Evolutionary conservation across 768 basidiomycete genomes (phyloP), one percentile per base, ranked within the genome.

Genomic region (Candolleomyces eurysporus): DNA sequence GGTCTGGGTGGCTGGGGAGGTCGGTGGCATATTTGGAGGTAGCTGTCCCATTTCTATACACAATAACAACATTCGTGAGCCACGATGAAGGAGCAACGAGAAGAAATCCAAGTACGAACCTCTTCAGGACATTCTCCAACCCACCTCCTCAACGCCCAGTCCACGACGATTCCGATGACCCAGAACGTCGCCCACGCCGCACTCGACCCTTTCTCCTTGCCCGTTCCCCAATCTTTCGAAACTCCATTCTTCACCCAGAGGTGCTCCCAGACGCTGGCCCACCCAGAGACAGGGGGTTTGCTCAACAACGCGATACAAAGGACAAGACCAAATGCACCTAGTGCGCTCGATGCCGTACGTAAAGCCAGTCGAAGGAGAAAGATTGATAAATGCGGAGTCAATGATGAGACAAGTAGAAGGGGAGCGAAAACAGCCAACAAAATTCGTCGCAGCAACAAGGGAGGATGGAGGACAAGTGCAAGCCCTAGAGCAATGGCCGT

Each of bases 61-160:
- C n/a, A n/a, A n/a, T n/a, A n/a, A n/a, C n/a, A n/a, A n/a, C n/a
- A 60, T 79, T 81, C 10, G 88, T n/a, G n/a, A n/a, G n/a, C n/a
- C n/a, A n/a, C n/a, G n/a, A n/a, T n/a, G 86, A 22, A 87, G 77
- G 57, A 79, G 79, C 22, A 79, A 68, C 5, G 82, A 73, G 61
- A 87, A 89, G 30, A 82, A 78, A 3, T 85, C 80, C 22, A 91
- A 81, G 62, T 87, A 89, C 19, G 72, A 76, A 64, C 89, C 86
- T 88, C 81, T 65, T 89, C 88, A 14, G 88, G 88, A 72, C 84
- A 85, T 65, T 88, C 87, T 22, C 88, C 89, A 31, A 87, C 76
- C 73, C 78, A 80, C 55, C 71, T 69, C 32, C 75, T 73, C 48
- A 89, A 71, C 17, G 79, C 75, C 82, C 82, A 89, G 67, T 91